Base-by-base conservation (phyloP, 306 rosid genomes). In the Begonia peltatifolia region DNA sequence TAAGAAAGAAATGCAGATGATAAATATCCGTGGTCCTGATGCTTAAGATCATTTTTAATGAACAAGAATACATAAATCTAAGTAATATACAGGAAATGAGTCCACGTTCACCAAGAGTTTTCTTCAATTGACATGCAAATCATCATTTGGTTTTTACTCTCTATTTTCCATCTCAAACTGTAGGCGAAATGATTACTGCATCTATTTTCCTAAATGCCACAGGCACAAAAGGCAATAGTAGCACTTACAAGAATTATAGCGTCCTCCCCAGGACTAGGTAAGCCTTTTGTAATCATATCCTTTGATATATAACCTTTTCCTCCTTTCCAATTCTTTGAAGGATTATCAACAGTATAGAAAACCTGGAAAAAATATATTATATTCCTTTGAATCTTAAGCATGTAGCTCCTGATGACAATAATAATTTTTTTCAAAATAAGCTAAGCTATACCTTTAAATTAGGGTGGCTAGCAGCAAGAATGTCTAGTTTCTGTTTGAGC, bases 401-500 rank as follows among this genome's bases (percentile, higher is more conserved):
- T 12, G 14, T 44, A 44, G n/a, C 48, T 44, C n/a, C 5, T 44
- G 13, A 44, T 30, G 8, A 30, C 38, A 30, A 30, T 2, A 30
- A 30, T 7, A 30, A 30, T 5, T 1, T 30, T 46, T 22, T 35
- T 47, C 56, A 52, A 7, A 1, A 63, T 14, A 54, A 52, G 53
- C 69, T 16, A 57, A 16, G 25, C 42, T 41, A 30, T 69, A 83
- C 99, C 94, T 87, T 92, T 16, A 92, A 55, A 72, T 92, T 92
- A 50, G 99, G 99, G 61, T 83, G 94, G 75, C 79, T 68, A 59
- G 83, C 56, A 12, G 87, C 93, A 56, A 92, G 81, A 60, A 75
- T 9, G 61, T 92, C 96, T 58, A 92, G 88, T 80, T 84, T 92
- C 85, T 87, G 83, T 70, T 87, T 79, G 58, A 92, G 96, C 69